Evolutionary conservation across 73 alveolate genomes (phyloP), one percentile per base, ranked within the genome.

Genomic region (Paramecium pentaurelia): DNA sequence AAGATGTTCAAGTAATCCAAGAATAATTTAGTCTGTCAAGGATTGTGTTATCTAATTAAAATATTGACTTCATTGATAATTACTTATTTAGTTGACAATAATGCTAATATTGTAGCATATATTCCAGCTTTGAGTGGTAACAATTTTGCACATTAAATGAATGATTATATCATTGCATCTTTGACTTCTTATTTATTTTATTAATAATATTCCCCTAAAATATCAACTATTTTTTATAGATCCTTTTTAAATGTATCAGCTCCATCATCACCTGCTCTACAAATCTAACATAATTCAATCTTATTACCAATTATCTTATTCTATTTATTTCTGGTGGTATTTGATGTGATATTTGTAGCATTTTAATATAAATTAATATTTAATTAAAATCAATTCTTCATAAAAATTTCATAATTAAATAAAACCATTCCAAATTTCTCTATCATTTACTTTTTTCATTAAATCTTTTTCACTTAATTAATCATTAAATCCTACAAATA

Each of bases 381-480:
- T 54, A 54, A 54, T 54, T 54, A 54, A 54, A 54, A 54, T n/a
- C 32, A 54, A 54, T 54, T 18, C 32, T 49, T 49, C 60, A 49
- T 49, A 49, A 49, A 22, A 22, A 11, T 49, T 44, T 80, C 71
- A 80, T 49, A 80, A 80, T 80, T 80, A 80, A 42, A 80, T 80
- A 47, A 80, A 80, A 32, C 91, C 91, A 80, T 80, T 80, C 91
- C 91, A 80, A 80, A 80, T 49, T 45, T 80, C 91, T 36, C 58
- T 40, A 42, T 80, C 91, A 42, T 47, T 47, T 27, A 80, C 91
- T 40, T 38, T 40, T 36, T 80, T 80, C 91, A 80, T 80, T 20
- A 80, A 27, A 27, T 80, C 91, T 14, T 80, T 80, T 40, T 80
- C 91, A 38, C 75, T 44, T 18, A 42, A 27, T 49, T 80, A 80